Evolutionary conservation across 1,284 basidiomycete species (phyloP).

Genomic region (Moesziomyces globuligerus): DNA sequence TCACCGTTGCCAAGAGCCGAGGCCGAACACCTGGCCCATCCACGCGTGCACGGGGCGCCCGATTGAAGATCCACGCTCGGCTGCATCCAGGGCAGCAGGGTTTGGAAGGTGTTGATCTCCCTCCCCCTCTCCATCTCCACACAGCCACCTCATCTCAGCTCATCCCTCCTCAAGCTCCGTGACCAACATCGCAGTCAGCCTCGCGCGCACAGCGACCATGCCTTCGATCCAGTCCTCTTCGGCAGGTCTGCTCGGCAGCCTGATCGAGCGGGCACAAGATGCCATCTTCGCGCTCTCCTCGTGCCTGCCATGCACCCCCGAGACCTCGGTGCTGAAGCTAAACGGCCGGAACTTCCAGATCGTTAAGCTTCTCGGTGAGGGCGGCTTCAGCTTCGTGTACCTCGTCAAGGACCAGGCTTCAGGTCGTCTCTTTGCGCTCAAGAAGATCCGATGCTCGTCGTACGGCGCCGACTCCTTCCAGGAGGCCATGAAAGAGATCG

Average conservation of each 20-base stretch:
- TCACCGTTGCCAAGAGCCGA: neutral
- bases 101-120: slow-evolving; percentile 25
- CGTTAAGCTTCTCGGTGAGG: slow-evolving; percentile 64
- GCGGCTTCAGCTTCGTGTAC: slow-evolving; percentile 66
- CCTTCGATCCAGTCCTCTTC: slow-evolving; percentile 35
- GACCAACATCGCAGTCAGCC: neutral
- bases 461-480: slow-evolving; percentile 63
- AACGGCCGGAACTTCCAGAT: slow-evolving; percentile 62
- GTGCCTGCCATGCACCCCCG: slow-evolving; percentile 52
- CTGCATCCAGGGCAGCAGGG: neutral
- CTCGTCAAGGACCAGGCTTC: slow-evolving; percentile 62
- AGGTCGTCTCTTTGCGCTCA: slow-evolving; percentile 64
- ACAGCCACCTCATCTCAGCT: too few species aligned
- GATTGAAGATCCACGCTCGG: slow-evolving; percentile 1
- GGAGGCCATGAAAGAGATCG: slow-evolving; percentile 66
- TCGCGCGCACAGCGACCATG: slow-evolving; percentile 7
- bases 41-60: neutral
- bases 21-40: neutral
- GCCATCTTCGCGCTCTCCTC: slow-evolving; percentile 53
- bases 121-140: neutral
- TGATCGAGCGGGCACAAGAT: slow-evolving; percentile 54
- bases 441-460: slow-evolving; percentile 66
- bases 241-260: slow-evolving; percentile 17
- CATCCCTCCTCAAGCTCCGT: too few species aligned
- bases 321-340: slow-evolving; percentile 51